Percentiles rank a stretch among this genome's conserved stretches.
Evolutionary conservation across 208 protist species (phyloP).

Genomic region (Leishmania major): DNA sequence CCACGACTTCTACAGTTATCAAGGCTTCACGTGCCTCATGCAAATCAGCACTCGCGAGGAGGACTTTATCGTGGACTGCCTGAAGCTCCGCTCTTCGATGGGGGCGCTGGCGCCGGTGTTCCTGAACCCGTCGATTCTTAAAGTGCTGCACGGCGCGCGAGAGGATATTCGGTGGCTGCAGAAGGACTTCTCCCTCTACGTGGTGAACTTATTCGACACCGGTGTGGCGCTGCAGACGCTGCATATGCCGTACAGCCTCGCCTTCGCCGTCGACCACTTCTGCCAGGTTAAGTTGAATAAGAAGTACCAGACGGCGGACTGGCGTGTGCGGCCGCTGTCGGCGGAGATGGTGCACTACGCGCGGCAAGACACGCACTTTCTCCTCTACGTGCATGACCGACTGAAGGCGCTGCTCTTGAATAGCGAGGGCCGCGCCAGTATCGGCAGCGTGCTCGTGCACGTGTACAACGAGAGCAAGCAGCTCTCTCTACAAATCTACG

Average conservation of each 20-base stretch:
- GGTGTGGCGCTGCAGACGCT: constrained; percentile 95
- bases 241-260: constrained; percentile 90
- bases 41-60: constrained; percentile 96
- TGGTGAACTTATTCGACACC: constrained; percentile 99
- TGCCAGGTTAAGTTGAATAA: constrained; percentile 96
- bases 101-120: constrained; percentile 89
- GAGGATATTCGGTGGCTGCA: constrained; percentile 98
- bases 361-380: constrained; percentile 98
- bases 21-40: constrained; percentile 98
- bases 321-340: constrained; percentile 97
- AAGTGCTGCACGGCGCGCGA: constrained; percentile 97
- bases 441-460: constrained; percentile 87
- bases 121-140: constrained; percentile 93
- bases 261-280: constrained; percentile 95
- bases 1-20: constrained; percentile 95
- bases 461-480: constrained; percentile 82
- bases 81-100: constrained; percentile 93
- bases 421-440: constrained; percentile 66
- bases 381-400: constrained; percentile 97
- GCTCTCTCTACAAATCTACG: constrained; percentile 90
- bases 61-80: constrained; percentile 98
- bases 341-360: constrained; percentile 98
- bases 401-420: constrained; percentile 80
- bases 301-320: constrained; percentile 98
- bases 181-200: constrained; percentile 98